phyloP scores from a whole-genome alignment of 2,329 filamentous ascomycete genomes.

The Arthroderma uncinatum region DNA sequence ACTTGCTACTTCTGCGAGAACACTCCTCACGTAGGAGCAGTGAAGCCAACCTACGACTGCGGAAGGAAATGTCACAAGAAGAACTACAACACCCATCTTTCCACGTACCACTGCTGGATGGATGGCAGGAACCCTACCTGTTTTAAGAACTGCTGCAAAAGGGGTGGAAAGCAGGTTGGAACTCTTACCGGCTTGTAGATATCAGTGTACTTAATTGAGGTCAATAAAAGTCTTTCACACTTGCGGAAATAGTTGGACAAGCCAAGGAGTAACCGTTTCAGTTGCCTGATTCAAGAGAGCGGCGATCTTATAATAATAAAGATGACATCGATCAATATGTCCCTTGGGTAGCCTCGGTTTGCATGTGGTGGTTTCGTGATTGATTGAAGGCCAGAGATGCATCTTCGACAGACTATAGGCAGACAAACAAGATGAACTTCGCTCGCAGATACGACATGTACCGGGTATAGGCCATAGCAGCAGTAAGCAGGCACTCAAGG shows the following conservation, averaged over 20 bases:
- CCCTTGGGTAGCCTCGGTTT: no score
- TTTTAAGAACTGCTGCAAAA: constrained; percentile 10
- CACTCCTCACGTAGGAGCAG: constrained; percentile 1
- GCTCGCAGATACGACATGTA: not conserved
- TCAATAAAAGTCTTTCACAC: no score
- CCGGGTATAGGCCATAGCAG: not conserved
- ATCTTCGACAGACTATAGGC: no score
- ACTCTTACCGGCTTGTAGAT: not conserved
- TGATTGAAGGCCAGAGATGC: no score
- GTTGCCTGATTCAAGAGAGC: no score
- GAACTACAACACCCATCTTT: constrained; percentile 7
- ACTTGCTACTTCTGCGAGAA: constrained; percentile 9
- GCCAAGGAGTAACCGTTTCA: no score
- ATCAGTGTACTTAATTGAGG: not conserved
- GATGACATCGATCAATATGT: no score
- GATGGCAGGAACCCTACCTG: constrained; percentile 10
- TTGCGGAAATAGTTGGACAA: no score
- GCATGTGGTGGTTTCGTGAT: no score
- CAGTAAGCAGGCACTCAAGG: not conserved
- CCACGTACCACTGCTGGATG: constrained; percentile 10
- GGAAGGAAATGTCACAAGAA: constrained; percentile 10
- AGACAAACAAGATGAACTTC: no score
- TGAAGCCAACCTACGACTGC: constrained; percentile 8
- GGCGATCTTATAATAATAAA: no score
- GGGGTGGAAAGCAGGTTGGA: not conserved